These are phyloP conservation scores for Lavandula angustifolia DNA, from an alignment of 257 asterid genomes.

Conservation along the genomic window DNA sequence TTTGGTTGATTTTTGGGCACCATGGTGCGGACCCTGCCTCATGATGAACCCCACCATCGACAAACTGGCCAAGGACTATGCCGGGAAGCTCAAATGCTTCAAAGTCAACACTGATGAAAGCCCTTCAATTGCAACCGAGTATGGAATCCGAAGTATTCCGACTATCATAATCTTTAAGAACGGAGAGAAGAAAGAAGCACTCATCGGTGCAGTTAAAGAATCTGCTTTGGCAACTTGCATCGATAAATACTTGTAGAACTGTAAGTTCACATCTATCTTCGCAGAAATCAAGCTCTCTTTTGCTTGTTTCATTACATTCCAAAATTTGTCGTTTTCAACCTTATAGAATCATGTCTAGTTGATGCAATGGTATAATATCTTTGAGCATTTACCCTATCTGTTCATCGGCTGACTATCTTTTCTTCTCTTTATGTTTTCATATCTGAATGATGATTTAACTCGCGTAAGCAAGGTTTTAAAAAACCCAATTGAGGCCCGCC, in stretches of 20 bases:
- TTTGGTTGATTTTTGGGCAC: conserved; percentile 96
- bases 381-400: no score
- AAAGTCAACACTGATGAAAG: conserved; percentile 85
- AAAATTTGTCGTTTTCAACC: no score
- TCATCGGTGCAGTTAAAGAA: conserved; percentile 90
- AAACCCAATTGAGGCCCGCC: no score
- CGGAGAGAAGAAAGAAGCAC: conserved; percentile 90
- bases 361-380: no score
- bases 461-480: no score
- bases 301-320: no score
- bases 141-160: conserved; percentile 95
- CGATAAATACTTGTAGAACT: conserved; percentile 71
- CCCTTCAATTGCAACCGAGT: conserved; percentile 76
- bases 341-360: no score
- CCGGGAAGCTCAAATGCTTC: conserved; percentile 79
- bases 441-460: no score
- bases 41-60: conserved; percentile 85
- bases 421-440: no score
- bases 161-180: conserved; percentile 76
- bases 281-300: conserved; percentile 28
- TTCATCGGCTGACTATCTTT: no score
- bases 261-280: conserved; percentile 32
- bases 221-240: conserved; percentile 65
- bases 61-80: conserved; percentile 69
- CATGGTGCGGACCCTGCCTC: conserved; percentile 99